These are phyloP conservation scores for Fusarium marasasianum DNA, from an alignment of 2,329 filamentous ascomycete species.

Conservation along the genomic window DNA sequence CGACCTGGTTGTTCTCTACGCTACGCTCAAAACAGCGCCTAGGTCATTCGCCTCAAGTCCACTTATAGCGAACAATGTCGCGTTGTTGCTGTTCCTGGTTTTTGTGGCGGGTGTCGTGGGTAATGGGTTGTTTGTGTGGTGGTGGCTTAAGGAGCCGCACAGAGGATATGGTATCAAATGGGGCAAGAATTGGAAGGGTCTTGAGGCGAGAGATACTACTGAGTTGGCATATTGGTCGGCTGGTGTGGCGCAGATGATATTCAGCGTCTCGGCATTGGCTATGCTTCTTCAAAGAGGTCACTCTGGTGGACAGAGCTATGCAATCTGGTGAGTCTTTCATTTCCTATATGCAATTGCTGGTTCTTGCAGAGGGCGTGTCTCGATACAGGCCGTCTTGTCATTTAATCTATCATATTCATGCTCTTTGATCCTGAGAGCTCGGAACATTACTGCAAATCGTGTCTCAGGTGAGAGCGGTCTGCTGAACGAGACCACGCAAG, in stretches of 20 bases:
- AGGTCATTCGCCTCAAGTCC: conserved; percentile 55
- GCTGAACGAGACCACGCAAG: background rate
- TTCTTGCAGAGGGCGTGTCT: conserved; percentile 20
- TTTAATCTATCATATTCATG: background rate
- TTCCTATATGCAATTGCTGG: conserved; percentile 23
- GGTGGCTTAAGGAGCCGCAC: conserved; percentile 58
- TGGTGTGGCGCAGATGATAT: conserved; percentile 53
- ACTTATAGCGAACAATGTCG: conserved; percentile 53
- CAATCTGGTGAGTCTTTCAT: conserved; percentile 58
- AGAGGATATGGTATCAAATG: conserved; percentile 54
- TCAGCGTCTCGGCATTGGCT: conserved; percentile 52
- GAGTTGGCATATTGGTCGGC: conserved; percentile 62
- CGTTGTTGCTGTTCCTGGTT: conserved; percentile 48
- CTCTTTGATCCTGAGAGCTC: background rate
- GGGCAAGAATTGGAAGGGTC: conserved; percentile 55
- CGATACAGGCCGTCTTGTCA: background rate
- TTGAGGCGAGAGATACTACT: conserved; percentile 56
- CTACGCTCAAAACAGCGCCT: conserved; percentile 54
- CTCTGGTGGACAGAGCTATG: conserved; percentile 58
- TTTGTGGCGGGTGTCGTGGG: conserved; percentile 50
- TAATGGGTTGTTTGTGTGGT: conserved; percentile 55
- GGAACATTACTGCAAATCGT: conserved; percentile 17
- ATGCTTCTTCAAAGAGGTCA: conserved; percentile 58
- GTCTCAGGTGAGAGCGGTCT: conserved; percentile 14
- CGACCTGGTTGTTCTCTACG: conserved; percentile 58